Evolutionary conservation across 2,329 filamentous ascomycete species (phyloP).

Genomic region (Polychaeton citri): DNA sequence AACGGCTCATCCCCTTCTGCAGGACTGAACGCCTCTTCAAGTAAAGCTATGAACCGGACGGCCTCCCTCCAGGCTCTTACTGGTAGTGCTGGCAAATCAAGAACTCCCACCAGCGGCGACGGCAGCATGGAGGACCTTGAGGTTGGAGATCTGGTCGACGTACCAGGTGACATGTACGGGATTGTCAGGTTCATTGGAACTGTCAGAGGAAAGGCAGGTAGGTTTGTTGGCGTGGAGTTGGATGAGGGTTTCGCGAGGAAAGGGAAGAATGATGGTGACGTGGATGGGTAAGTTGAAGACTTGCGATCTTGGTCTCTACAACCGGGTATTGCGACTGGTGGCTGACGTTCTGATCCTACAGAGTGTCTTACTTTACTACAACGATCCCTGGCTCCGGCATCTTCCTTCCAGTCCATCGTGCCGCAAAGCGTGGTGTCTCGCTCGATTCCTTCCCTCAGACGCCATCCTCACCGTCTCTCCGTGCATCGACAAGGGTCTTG

Average conservation of each 20-base stretch:
- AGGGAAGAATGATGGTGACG: conserved; percentile 93
- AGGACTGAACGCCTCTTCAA: conserved; percentile 23
- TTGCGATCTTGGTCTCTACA: not conserved
- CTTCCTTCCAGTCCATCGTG: conserved; percentile 78
- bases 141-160: conserved; percentile 75
- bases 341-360: conserved; percentile 15
- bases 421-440: conserved; percentile 48
- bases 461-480: conserved; percentile 50
- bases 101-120: conserved; percentile 32
- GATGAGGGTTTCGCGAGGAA: conserved; percentile 63
- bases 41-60: conserved; percentile 49
- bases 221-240: conserved; percentile 86
- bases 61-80: conserved; percentile 58
- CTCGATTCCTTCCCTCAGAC: conserved; percentile 48
- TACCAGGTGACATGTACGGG: conserved; percentile 85
- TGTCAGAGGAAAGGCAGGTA: conserved; percentile 79
- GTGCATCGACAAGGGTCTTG: not conserved
- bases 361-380: conserved; percentile 66
- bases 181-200: conserved; percentile 77
- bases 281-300: conserved; percentile 62
- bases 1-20: conserved; percentile 25
- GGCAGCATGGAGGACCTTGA: conserved; percentile 43
- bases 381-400: conserved; percentile 71
- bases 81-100: conserved; percentile 21
- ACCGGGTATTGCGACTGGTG: too few species aligned